Base-by-base conservation (phyloP, 768 basidiomycete species). In the Auricularia cornea region DNA sequence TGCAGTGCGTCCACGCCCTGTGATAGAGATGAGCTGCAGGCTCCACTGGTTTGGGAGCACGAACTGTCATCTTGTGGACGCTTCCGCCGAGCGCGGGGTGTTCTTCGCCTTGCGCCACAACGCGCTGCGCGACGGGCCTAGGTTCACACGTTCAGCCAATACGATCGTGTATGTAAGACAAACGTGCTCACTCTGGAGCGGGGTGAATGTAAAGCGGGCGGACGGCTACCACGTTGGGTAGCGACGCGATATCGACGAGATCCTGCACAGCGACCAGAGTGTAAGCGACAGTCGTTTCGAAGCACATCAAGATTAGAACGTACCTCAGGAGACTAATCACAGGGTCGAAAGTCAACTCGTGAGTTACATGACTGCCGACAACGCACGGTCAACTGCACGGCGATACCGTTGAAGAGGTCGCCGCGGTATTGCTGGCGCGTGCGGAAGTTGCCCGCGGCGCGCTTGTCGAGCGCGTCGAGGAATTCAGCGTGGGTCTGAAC, bases 1-100 rank as follows among this genome's bases (percentile, higher is more conserved):
- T 78, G 76, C 23, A 77, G 67, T 20, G 56, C 63, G 62, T 76
- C 74, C 20, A 74, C 75, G 44, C 74, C 69, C 62, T 62, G 44
- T 38, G 35, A 14, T 38, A 38, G 35, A 14, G 10, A 38, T 38
- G 16, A 38, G 12, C 11, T 52, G n/a, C 11, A 11, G 10, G 28
- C 10, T 52, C n/a, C n/a, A 52, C 20, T 52, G 35, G 51, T 52
- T n/a, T n/a, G n/a, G n/a, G n/a, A n/a, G n/a, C 11, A 8, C 51
- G 8, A 11, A 52, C 51, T 8, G 51, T 52, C 51, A 52, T 52
- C 20, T n/a, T 52, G 51, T 52, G 51, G 28, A 52, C 51, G 51
- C 51, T 52, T 11, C 8, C 51, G 10, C 51, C 51, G 28, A 52
- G 51, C 20, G 28, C 20, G 10, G 51, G 51, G 10, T n/a, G 28